These are phyloP conservation scores for Neopestalotiopsis sp. DNA, from an alignment of 2,329 filamentous ascomycete species.

Conservation along the genomic window DNA sequence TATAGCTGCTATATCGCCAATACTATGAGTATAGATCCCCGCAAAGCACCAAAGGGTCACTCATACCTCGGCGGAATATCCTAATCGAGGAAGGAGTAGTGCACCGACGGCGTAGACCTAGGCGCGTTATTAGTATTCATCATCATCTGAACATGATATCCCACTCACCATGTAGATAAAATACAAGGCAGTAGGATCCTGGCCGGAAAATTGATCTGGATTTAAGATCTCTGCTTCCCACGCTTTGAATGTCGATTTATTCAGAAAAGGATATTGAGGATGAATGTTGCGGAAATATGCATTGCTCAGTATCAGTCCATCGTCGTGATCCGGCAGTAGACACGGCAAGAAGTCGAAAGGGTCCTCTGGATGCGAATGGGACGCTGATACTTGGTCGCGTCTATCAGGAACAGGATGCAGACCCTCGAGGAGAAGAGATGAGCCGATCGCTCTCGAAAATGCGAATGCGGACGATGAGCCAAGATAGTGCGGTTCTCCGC, in stretches of 20 bases:
- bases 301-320: slow-evolving; percentile 1
- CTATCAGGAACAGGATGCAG: slow-evolving; percentile 13
- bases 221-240: slow-evolving; percentile 36
- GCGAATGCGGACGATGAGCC: slow-evolving; percentile 41
- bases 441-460: slow-evolving; percentile 35
- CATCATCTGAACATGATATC: too few species aligned
- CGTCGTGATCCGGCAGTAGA: background rate
- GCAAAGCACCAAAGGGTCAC: too few species aligned
- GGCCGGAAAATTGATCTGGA: background rate
- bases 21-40: background rate
- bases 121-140: too few species aligned
- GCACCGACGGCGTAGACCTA: too few species aligned
- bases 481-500: slow-evolving; percentile 43
- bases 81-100: too few species aligned
- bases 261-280: slow-evolving; percentile 44
- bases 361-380: background rate
- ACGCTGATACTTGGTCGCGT: background rate
- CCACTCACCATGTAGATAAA: too few species aligned
- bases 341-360: too few species aligned
- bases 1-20: background rate
- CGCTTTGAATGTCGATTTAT: slow-evolving; percentile 36
- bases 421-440: slow-evolving; percentile 26
- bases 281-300: slow-evolving; percentile 46
- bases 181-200: too few species aligned
- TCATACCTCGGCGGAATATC: too few species aligned